A percentile compares a stretch with the other conserved stretches of the same genome.
Evolutionary conservation across 2,329 filamentous ascomycete species (phyloP).

Genomic region (Myriangium duriaei): DNA sequence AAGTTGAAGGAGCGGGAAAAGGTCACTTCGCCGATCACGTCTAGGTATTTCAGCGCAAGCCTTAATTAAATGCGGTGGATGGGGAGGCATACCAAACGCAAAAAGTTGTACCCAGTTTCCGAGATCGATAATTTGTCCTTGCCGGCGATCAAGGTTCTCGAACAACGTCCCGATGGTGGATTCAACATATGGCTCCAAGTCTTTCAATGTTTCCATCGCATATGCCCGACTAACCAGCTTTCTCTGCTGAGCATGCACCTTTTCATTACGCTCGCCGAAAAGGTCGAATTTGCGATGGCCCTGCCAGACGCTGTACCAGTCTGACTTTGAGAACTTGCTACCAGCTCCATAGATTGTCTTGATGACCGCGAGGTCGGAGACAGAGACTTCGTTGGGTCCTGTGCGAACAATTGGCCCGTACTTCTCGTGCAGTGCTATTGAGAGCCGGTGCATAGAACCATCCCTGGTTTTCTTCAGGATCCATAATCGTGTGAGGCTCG

Average conservation of each 20-base stretch:
- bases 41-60: slow-evolving; percentile 12
- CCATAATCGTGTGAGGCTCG: background rate
- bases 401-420: slow-evolving; percentile 9
- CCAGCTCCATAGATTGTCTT: slow-evolving; percentile 26
- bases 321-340: slow-evolving; percentile 29
- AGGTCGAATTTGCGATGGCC: slow-evolving; percentile 28
- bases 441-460: slow-evolving; percentile 10
- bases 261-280: slow-evolving; percentile 27
- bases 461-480: slow-evolving; percentile 5
- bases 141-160: slow-evolving; percentile 19
- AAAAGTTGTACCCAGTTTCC: slow-evolving; percentile 29
- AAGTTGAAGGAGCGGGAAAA: slow-evolving; percentile 28
- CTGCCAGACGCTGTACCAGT: slow-evolving; percentile 31
- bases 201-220: slow-evolving; percentile 25
- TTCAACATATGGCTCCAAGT: slow-evolving; percentile 30
- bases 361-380: slow-evolving; percentile 13
- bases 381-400: slow-evolving; percentile 10
- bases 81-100: slow-evolving; percentile 23
- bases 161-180: slow-evolving; percentile 25
- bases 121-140: slow-evolving; percentile 21
- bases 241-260: slow-evolving; percentile 24
- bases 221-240: slow-evolving; percentile 25
- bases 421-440: slow-evolving; percentile 11
- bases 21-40: slow-evolving; percentile 31
- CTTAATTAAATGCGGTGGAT: background rate